Base-by-base conservation (phyloP, 2,329 filamentous ascomycete genomes). In the Aspergillus sp. region DNA sequence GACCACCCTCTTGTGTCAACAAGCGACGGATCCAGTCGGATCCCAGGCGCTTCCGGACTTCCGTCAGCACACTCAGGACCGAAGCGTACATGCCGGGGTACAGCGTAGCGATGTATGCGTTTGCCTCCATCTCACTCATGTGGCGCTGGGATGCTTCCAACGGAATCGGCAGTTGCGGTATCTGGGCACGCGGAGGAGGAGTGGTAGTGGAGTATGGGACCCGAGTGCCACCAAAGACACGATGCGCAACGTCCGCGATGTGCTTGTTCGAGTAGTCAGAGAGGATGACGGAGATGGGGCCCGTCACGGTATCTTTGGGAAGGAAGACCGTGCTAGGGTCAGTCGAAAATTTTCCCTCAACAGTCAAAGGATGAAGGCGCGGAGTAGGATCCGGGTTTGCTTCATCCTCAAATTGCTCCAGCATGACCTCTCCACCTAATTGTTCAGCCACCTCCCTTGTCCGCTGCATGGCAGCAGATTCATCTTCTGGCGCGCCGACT, bases 161-260 rank as follows among this genome's bases (percentile, higher is more conserved):
- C 0, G 81, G 75, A 45, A 87, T 83, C 0, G 84, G 77, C 52
- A 80, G 76, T 65, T 85, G 82, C 31, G 79, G 75, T 58, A 79
- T 73, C 19, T 71, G 73, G 56, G 69, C 66, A n/a, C 61, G 69
- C 2, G 78, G 76, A 29, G 75, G 73, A 0, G 88, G 87, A 2
- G 88, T 92, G 1, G 86, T 81, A 1, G 88, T 85, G 1, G 91
- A 95, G 65, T 88, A 80, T 3, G 92, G 92, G 14, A 97, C 76
- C 0, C 86, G 84, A 3, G 73, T 73, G 0, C 93, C 93, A 41
- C 92, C 93, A 67, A 96, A 93, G 1, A 84, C 79, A 41, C 79
- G 81, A 59, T 89, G 84, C 0, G 92, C 89, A 1, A 88, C 81
- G 52, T 87, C 81, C 31, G 80, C 79, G 29, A 97, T 77, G 66